Evolutionary conservation across 768 basidiomycete species (phyloP).

Genomic region (Boletus sp.): DNA sequence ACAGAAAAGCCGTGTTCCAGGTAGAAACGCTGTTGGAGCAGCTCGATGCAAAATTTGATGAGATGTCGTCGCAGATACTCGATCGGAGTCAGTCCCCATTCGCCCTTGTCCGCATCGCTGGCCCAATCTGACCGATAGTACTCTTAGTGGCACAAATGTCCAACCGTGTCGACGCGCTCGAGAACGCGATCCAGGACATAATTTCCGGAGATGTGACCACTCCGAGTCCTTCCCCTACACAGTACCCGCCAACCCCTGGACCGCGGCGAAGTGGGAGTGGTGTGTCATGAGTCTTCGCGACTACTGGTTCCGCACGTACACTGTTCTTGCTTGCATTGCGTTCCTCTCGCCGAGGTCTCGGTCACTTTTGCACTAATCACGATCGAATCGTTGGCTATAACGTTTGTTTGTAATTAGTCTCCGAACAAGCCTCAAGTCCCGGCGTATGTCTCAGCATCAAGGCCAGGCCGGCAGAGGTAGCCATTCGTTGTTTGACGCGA

Average conservation of each 20-base stretch:
- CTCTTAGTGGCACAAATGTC: constrained; percentile 89
- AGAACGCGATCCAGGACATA: constrained; percentile 88
- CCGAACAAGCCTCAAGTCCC: neutral
- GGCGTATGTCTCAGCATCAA: neutral
- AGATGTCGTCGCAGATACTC: constrained; percentile 88
- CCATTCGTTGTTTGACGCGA: neutral
- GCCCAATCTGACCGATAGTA: constrained; percentile 7
- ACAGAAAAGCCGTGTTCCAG: constrained; percentile 36
- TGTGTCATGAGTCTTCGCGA: constrained; percentile 14
- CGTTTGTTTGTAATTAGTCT: constrained; percentile 15
- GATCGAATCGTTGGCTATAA: constrained; percentile 11
- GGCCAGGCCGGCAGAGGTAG: neutral
- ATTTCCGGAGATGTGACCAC: constrained; percentile 66
- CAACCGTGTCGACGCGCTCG: constrained; percentile 81
- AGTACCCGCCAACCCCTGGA: constrained; percentile 29
- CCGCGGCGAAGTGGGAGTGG: constrained; percentile 44
- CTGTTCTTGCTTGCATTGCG: constrained; percentile 15
- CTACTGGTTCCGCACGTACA: constrained; percentile 9
- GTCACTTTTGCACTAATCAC: constrained; percentile 18
- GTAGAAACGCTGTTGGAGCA: constrained; percentile 87
- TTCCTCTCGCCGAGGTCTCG: neutral
- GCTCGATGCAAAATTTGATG: constrained; percentile 87
- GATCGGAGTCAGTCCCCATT: constrained; percentile 61
- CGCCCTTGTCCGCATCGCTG: neutral
- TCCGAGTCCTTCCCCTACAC: constrained; percentile 57